phyloP scores from a whole-genome alignment of 768 basidiomycete genomes.

The Clitopilus hobsonii region DNA sequence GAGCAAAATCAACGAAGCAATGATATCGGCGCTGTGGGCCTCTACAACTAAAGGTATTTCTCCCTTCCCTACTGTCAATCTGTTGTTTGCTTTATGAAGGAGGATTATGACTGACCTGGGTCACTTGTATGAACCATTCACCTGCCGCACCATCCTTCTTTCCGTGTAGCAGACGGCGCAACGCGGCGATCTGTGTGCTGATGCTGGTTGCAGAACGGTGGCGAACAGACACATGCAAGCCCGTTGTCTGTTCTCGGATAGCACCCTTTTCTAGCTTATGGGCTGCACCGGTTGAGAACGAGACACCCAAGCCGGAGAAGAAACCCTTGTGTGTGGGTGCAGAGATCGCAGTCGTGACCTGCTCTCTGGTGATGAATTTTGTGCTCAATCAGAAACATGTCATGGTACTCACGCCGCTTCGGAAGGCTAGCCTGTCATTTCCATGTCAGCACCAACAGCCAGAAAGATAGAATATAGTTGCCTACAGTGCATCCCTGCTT shows the following conservation, averaged over 20 bases:
- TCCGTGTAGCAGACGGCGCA: conserved; percentile 60
- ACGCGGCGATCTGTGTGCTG: conserved; percentile 75
- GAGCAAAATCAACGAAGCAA: conserved; percentile 69
- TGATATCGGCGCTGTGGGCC: conserved; percentile 75
- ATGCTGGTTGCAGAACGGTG: conserved; percentile 52
- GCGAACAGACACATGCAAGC: conserved; percentile 60
- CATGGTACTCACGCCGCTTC: conserved; percentile 49
- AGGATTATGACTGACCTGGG: conserved; percentile 24
- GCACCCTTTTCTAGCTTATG: conserved; percentile 61
- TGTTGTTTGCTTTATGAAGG: not conserved
- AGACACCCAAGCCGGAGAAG: conserved; percentile 59
- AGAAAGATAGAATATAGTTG: conserved; percentile 10
- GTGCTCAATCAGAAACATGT: no score
- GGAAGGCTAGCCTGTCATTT: conserved; percentile 54
- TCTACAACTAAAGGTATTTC: conserved; percentile 71
- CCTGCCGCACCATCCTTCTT: conserved; percentile 32
- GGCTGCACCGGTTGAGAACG: conserved; percentile 56
- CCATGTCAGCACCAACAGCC: not conserved
- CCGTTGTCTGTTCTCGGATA: conserved; percentile 57
- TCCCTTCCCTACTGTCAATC: conserved; percentile 30
- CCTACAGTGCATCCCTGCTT: conserved; percentile 68
- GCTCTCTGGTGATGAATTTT: no score
- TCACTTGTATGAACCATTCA: conserved; percentile 41
- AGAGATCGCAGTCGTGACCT: conserved; percentile 59
- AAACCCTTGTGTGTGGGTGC: conserved; percentile 52